Conservation (phyloP, 768 basidiomycete species). For the Naganishia randhawae region DNA sequence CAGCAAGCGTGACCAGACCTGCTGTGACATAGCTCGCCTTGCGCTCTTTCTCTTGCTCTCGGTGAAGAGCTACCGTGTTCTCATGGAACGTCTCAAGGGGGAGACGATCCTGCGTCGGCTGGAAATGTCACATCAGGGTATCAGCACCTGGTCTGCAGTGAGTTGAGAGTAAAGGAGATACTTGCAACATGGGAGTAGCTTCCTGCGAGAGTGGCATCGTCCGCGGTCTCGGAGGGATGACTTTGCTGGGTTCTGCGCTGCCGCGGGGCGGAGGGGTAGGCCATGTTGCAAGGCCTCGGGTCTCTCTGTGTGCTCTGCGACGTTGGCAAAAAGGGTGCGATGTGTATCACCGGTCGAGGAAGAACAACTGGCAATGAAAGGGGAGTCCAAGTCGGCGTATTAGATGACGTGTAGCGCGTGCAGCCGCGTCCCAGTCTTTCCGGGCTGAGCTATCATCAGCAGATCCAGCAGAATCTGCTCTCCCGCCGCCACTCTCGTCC, state of each 20-base stretch:
- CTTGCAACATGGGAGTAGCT: not conserved
- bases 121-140: not conserved
- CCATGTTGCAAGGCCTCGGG: not conserved
- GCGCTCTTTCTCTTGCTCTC: conserved; percentile 1
- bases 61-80: not conserved
- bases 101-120: not conserved
- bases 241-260: conserved; percentile 1
- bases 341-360: too few species aligned
- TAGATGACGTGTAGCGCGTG: not conserved
- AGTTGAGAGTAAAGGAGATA: not conserved
- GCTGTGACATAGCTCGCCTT: conserved; percentile 13
- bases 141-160: not conserved
- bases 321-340: too few species aligned
- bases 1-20: conserved; percentile 48
- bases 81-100: conserved; percentile 1
- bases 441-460: not conserved
- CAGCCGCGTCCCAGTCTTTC: conserved; percentile 1
- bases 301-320: too few species aligned
- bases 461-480: not conserved
- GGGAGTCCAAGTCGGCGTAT: too few species aligned
- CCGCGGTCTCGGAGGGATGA: not conserved
- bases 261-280: conserved; percentile 1
- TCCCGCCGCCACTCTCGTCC: not conserved
- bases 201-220: not conserved
- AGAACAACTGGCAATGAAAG: too few species aligned